Evolutionary conservation across 1,139 yeast genomes (phyloP), one percentile per base, ranked within the genome.

Genomic region (Hansenula lynferdii): DNA sequence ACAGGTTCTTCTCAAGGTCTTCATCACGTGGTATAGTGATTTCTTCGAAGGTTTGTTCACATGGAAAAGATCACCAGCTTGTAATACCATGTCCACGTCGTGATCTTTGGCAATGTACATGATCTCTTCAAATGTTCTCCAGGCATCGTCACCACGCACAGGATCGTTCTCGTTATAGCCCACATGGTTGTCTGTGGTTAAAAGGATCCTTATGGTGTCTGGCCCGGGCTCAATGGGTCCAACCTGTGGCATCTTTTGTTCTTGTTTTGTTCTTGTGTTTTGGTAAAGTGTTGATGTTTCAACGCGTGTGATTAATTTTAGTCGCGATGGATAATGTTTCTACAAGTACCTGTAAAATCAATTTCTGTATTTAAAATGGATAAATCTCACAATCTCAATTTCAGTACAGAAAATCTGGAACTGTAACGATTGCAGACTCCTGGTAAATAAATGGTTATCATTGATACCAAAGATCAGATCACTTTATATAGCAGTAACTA

Each of bases 111-210:
- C 97, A 4, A 87, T 58, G 43, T 62, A 64, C 70, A 89, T 76
- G 42, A 87, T 79, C 60, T 92, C 98, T 40, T 85, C 78, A 55
- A 92, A 92, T 0, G 96, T 85, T 39, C 63, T 71, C 82, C 95
- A 85, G 1, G 96, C 77, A 57, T 92, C 99, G 51, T 85, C 84
- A 2, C 97, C 96, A 22, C 95, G 71, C 10, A 92, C 80, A 1
- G 96, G 92, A 57, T 92, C 98, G 32, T 75, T 75, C 56, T 92
- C 98, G 43, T 80, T 79, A 57, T 81, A 90, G 2, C 99, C 99
- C 23, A 92, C 96, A 68, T 92, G 99, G 57, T 92, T 92, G 55
- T 92, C 99, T 1, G 98, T 89, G 2, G 98, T 89, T 17, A 92
- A 63, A 28, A 92, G 74, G 19, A 92, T 75, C 31, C 86, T 64